Conservation (phyloP, 2,329 filamentous ascomycete genomes). For the Laburnicola sp. region DNA sequence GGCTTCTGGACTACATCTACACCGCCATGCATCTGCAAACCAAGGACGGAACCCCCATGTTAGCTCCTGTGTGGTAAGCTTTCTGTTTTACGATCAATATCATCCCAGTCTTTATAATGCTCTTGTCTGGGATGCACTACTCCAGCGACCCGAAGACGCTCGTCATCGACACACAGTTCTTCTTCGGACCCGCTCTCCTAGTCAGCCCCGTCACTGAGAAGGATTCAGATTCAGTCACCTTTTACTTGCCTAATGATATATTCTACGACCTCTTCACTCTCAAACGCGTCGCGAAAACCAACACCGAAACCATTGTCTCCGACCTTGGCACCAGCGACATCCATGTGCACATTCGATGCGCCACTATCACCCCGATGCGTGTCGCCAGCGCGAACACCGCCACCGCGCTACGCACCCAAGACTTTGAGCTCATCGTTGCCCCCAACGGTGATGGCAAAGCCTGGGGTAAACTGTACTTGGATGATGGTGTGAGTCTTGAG, state of each 20-base stretch:
- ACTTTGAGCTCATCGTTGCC: slow-evolving; percentile 74
- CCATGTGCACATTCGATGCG: slow-evolving; percentile 66
- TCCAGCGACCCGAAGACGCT: slow-evolving; percentile 58
- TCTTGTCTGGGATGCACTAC: slow-evolving; percentile 59
- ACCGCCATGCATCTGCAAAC: slow-evolving; percentile 67
- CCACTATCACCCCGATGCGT: slow-evolving; percentile 64
- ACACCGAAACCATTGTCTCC: slow-evolving; percentile 49
- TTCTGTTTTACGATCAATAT: slow-evolving; percentile 43
- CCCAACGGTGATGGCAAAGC: slow-evolving; percentile 65
- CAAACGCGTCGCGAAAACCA: slow-evolving; percentile 40
- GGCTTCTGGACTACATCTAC: slow-evolving; percentile 79
- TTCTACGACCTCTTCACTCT: slow-evolving; percentile 50
- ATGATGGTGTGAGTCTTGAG: slow-evolving; percentile 71
- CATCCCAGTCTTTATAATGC: neutral
- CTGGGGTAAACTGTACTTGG: slow-evolving; percentile 69
- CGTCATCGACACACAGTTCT: slow-evolving; percentile 58
- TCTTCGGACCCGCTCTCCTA: slow-evolving; percentile 61
- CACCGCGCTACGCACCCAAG: slow-evolving; percentile 63
- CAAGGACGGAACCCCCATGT: slow-evolving; percentile 63
- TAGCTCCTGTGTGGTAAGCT: slow-evolving; percentile 69
- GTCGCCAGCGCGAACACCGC: slow-evolving; percentile 62
- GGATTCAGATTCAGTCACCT: slow-evolving; percentile 54
- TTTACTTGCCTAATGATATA: slow-evolving; percentile 61
- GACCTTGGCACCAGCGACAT: slow-evolving; percentile 57
- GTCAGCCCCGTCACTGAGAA: slow-evolving; percentile 59